Evolutionary conservation across 2,329 filamentous ascomycete species (phyloP), one percentile per base, ranked within the genome.

Genomic region (Pestalotiopsis fici): DNA sequence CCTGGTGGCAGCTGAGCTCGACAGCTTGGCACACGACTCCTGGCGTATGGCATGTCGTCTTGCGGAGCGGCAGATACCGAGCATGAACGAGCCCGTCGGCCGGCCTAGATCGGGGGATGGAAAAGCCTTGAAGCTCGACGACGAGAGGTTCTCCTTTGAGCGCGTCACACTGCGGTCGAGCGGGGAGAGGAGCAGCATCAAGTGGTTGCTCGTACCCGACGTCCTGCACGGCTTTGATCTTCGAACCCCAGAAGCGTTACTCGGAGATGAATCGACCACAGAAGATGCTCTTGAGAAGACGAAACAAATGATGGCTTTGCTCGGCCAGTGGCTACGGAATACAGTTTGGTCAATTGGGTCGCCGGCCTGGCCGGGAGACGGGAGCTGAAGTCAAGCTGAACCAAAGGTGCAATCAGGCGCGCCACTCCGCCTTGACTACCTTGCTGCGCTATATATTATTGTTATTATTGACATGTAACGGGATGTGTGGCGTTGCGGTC

Each of bases 31-130:
- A n/a, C 63, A 65, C 54, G 63, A 65, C 18, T n/a, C 50, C 23
- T 65, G 63, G 63, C 63, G 63, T 27, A 65, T 65, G 63, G 63
- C 63, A 18, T 65, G 63, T n/a, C 25, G 63, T 9, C 35, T 65
- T n/a, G 63, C 63, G 3, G 54, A 28, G 13, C 50, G 63, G 23
- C 39, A 54, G 23, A 37, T 65, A 7, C 63, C 63, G 11, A 54
- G 43, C 23, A 50, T 65, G 50, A 28, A 39, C 12, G 63, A 65
- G 28, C 54, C 27, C 25, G 63, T 65, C 7, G 63, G 63, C n/a
- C 9, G 63, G 35, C 54, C 63, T 6, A 28, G 21, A n/a, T 54
- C 37, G 12, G 54, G 63, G 27, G 63, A 54, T 9, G 25, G 31
- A 31, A 18, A 54, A 9, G 31, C 21, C 13, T 27, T 65, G 54